phyloP scores from a whole-genome alignment of 2,329 filamentous ascomycete genomes.

The Cadophora sp. region DNA sequence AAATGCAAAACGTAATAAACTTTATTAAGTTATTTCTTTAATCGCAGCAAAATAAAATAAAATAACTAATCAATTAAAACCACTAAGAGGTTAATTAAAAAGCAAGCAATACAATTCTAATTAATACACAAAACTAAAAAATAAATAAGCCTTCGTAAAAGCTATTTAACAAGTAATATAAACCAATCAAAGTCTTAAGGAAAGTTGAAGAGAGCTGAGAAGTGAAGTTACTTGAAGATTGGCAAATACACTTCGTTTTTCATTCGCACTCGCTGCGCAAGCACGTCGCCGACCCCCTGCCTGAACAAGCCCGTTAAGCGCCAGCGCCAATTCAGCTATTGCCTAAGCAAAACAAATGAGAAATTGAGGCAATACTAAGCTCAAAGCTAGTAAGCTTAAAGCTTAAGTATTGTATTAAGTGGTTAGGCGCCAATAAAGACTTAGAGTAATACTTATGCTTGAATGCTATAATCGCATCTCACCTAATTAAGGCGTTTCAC shows the following conservation, averaged over 20 bases:
- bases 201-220: neutral
- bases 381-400: neutral
- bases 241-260: neutral
- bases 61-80: neutral
- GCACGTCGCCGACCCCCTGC: neutral
- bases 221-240: neutral
- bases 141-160: neutral
- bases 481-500: neutral
- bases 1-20: neutral
- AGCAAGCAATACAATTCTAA: neutral
- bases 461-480: neutral
- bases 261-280: neutral
- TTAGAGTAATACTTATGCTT: neutral
- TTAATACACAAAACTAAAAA: neutral
- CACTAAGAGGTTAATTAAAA: neutral
- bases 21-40: neutral
- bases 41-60: neutral
- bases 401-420: neutral
- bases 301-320: neutral
- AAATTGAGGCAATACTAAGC: neutral
- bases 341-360: neutral
- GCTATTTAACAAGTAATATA: neutral
- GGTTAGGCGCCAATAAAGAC: neutral
- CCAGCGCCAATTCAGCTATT: neutral
- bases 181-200: neutral